Evolutionary conservation across 192 early-diverging fungal species (phyloP), one percentile per base, ranked within the genome.

Genomic region (Thamnidium elegans): DNA sequence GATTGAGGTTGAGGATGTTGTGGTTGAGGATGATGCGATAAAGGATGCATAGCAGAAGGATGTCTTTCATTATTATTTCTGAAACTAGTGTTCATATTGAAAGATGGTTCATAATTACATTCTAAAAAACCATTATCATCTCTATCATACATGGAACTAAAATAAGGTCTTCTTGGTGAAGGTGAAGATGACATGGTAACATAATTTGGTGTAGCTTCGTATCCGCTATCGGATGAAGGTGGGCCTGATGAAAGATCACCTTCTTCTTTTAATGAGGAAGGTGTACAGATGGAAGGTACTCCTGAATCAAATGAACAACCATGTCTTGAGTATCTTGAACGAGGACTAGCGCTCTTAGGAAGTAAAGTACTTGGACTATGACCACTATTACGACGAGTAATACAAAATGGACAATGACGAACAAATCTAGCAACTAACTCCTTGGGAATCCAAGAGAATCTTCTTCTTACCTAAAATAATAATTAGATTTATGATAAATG

Each of bases 391-490:
- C 71, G 60, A 3, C 72, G 67, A 13, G 67, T 60, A n/a, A 74
- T 74, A 53, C 72, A 74, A 42, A 74, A 74, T 14, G 72, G 72
- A 52, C 72, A 74, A 50, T 74, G 67, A 4, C 72, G 62, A 26
- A 74, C 72, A 63, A 74, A 74, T 15, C 72, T 56, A 4, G 72
- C 72, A 47, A 74, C 56, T 42, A 74, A 46, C 45, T 74, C 72
- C 46, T 74, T 74, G n/a, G 72, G 72, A 13, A 74, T 74, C 72
- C 72, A 74, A 36, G 72, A 74, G 50, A 61, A 74, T 31, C 62
- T 61, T 45, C 59, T 56, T 48, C 72, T 55, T n/a, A 74, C 71
- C 71, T 73, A 50, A 11, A 55, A 46, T 19, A 17, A 43, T 47
- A 47, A 21, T 6, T 48, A 48, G 13, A 0, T 17, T 15, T 5